Evolutionary conservation across 2,329 filamentous ascomycete species (phyloP).

Genomic region (Sporothrix pseudoabietina): DNA sequence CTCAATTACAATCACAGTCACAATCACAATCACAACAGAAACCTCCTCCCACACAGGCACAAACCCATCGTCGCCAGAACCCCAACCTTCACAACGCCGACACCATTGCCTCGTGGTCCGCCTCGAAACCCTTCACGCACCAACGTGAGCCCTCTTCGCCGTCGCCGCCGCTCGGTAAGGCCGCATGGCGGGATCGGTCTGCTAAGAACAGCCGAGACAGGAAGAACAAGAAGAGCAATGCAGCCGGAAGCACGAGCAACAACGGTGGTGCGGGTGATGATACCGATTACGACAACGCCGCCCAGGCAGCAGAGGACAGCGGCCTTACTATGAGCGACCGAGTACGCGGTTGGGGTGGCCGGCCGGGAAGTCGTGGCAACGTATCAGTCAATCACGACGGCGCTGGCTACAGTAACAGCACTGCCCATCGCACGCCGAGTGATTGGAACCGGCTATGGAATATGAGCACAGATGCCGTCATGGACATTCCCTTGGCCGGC

Average conservation of each 20-base stretch:
- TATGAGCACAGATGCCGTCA: slow-evolving; percentile 90
- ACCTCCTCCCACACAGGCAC: background rate
- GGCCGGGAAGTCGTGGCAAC: slow-evolving; percentile 20
- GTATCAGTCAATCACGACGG: background rate
- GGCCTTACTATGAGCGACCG: slow-evolving; percentile 31
- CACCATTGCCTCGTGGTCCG: slow-evolving; percentile 9
- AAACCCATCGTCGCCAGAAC: slow-evolving; percentile 7
- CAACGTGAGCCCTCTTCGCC: slow-evolving; percentile 34
- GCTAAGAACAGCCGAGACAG: slow-evolving; percentile 34
- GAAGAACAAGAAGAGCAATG: slow-evolving; percentile 42
- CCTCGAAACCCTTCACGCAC: slow-evolving; percentile 24
- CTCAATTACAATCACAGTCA: background rate
- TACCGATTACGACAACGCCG: slow-evolving; percentile 41
- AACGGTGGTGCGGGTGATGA: background rate
- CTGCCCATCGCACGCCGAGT: slow-evolving; percentile 40
- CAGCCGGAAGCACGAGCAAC: slow-evolving; percentile 13
- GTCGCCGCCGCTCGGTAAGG: slow-evolving; percentile 31
- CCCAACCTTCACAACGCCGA: background rate
- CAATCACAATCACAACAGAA: slow-evolving; percentile 23
- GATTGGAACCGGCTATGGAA: slow-evolving; percentile 86
- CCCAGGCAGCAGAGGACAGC: slow-evolving; percentile 36
- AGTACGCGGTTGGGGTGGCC: slow-evolving; percentile 19
- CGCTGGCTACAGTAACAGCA: background rate
- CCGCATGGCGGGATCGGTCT: slow-evolving; percentile 26
- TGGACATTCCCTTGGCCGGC: slow-evolving; percentile 93